Evolutionary conservation across 768 basidiomycete genomes (phyloP), one percentile per base, ranked within the genome.

Genomic region (Amanita pseudoporphyria): DNA sequence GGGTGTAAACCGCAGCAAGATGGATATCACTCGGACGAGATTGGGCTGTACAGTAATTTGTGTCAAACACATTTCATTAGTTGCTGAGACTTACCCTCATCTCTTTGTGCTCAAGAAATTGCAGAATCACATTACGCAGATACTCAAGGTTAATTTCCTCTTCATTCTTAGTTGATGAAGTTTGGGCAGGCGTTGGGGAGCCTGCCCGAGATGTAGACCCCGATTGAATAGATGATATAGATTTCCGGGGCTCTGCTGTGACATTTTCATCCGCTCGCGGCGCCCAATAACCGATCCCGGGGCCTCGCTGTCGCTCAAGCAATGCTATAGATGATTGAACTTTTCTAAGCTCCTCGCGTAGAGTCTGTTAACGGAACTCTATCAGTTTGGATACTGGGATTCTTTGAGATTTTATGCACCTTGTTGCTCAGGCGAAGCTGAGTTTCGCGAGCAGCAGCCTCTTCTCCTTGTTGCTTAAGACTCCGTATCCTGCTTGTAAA

Each of bases 101-200:
- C 64, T 98, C 93, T 63, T 95, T 93, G 68, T 97, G 89, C 62
- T 99, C 96, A 44, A 99, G 72, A 70, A 99, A 99, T 63, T 98
- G 96, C 40, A 99, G 64, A 50, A 98, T 91, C 28, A 98, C 87
- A 64, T 98, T 98, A 51, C 96, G 76, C 40, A 99, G 66, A 65
- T 99, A 99, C 67, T 98, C 96, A 6, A 95, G 69, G 60, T 95
- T 98, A 48, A 98, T 78, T 53, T 95, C 95, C 60, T 95, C 94
- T 38, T 97, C 93, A 9, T 77, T 78, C 48, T 69, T 74, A 9
- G 56, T 56, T 2, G 70, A 58, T 2, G 55, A 24, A 5, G 62
- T 55, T 13, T 61, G 49, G 22, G 53, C 56, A 12, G 70, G 63
- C 24, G 58, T 60, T 35, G 74, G 73, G 3, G 72, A 71, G 7